Evolutionary conservation across 257 asterid genomes (phyloP), one percentile per base, ranked within the genome.

Genomic region (Dorcoceras hygrometricum): DNA sequence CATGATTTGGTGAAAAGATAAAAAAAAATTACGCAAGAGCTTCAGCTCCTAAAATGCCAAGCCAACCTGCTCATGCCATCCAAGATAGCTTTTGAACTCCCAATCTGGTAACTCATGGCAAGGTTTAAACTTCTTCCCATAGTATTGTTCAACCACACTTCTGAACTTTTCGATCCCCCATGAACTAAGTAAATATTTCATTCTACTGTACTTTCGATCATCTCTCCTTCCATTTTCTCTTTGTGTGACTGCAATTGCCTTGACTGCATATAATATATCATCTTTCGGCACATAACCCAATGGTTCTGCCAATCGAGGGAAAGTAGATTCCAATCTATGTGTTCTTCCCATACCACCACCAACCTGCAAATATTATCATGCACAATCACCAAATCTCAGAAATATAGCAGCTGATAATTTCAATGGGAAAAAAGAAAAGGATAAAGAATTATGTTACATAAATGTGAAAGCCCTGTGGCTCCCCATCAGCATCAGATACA

Each of bases 271-370:
- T 53, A 90, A 69, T 77, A 93, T 90, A 67, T 93, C 99, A 77
- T 82, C 95, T 78, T 88, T 93, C 28, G 95, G 97, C 75, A 93
- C 99, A 79, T 88, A 93, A 19, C 99, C 99, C 75, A 93, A 63
- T 25, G 97, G 94, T 66, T 90, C 96, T 67, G 99, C 96, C 69
- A 90, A 51, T 71, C 90, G 91, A 73, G 99, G 80, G 71, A 93
- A 93, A 27, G 99, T 93, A 57, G 84, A 71, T 71, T 93, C 97
- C 74, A 79, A 2, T 78, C 97, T 85, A 78, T 90, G 97, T 59
- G 99, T 93, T 77, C 99, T 85, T 51, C 99, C 99, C 97, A 93
- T 90, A 53, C 99, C 99, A 80, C 99, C 99, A 81, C 99, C 99
- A 77, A 93, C 99, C 99, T 93, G 85, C 77, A 84, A 60, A 11